Base-by-base conservation (phyloP, 2,329 filamentous ascomycete species). In the Aureobasidium sp. region DNA sequence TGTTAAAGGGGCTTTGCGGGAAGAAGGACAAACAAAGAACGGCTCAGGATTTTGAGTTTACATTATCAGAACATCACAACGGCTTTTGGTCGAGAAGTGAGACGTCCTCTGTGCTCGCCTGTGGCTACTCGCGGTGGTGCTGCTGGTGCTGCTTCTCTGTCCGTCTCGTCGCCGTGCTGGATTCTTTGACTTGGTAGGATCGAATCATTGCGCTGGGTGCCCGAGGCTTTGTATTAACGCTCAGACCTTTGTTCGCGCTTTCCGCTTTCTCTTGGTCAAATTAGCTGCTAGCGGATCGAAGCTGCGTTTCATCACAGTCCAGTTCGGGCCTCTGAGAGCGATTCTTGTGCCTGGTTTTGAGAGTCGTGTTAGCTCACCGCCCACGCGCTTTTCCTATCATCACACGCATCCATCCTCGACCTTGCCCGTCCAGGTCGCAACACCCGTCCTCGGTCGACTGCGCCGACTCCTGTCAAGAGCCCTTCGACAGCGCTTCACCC, bases 261-360 rank as follows among this genome's bases (percentile, higher is more conserved):
- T 49, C 57, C 45, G 57, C 56, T 59, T 59, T 58, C 47, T 48
- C 14, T 20, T 36, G 39, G 56, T 47, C 45, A 60, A 60, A 60
- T 60, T 60, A 51, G 57, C 57, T 48, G 45, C 45, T 48, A 48
- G 45, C 45, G 57, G 57, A 60, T 60, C 57, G 53, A 60, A 58
- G 55, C 27, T 49, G 57, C 45, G 57, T 60, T 60, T 60, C 57
- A 60, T 48, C 45, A 48, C 25, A 29, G 45, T 48, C 44, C 45
- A 48, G 42, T 48, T 48, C 45, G 45, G 45, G 45, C 45, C 45
- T 48, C 45, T 48, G 3, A 29, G 8, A 48, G 45, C 45, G 55
- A 58, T 51, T 51, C 48, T 15, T 15, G 48, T 45, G 20, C 41
- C 41, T 57, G 42, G 56, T 59, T 49, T 59, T 41, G 56, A 36